Conservation (phyloP, 2,329 filamentous ascomycete genomes). For the Arthroderma uncinatum region DNA sequence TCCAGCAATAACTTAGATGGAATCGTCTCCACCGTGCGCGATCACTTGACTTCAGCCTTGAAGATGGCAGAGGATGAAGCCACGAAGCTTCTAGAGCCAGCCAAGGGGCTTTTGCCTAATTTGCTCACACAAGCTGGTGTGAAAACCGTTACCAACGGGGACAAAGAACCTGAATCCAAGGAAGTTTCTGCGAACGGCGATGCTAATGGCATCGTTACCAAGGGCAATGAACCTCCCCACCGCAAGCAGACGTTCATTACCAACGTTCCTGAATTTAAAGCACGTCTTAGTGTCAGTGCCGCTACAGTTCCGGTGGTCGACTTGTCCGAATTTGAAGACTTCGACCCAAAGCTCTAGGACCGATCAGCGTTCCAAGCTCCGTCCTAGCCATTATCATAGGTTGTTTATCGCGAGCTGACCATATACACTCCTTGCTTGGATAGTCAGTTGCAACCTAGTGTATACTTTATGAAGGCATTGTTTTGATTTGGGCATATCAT, state of each 20-base stretch:
- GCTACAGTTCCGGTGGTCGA: slow-evolving; percentile 64
- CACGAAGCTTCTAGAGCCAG: slow-evolving; percentile 39
- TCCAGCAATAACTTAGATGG: slow-evolving; percentile 38
- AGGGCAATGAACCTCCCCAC: slow-evolving; percentile 22
- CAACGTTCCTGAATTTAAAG: slow-evolving; percentile 72
- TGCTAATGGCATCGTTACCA: slow-evolving; percentile 19
- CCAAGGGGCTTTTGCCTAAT: slow-evolving; percentile 38
- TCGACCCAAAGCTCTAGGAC: slow-evolving; percentile 65
- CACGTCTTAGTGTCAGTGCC: slow-evolving; percentile 57
- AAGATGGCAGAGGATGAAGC: slow-evolving; percentile 42
- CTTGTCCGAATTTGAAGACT: slow-evolving; percentile 74
- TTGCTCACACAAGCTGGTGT: slow-evolving; percentile 40
- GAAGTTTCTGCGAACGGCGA: slow-evolving; percentile 25
- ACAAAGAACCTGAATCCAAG: slow-evolving; percentile 22
- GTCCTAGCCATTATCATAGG: background rate
- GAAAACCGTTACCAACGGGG: slow-evolving; percentile 29
- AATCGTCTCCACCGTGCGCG: slow-evolving; percentile 42
- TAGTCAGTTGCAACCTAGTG: background rate
- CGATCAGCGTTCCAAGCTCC: background rate
- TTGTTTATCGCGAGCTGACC: background rate
- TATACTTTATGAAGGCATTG: background rate
- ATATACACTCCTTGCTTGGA: slow-evolving; percentile 1
- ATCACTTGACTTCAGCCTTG: slow-evolving; percentile 40
- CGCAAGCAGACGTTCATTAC: slow-evolving; percentile 53
- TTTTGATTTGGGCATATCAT: background rate